These are phyloP conservation scores for Gossypium mustelinum DNA, from an alignment of 345 rosid species.

Conservation along the genomic window DNA sequence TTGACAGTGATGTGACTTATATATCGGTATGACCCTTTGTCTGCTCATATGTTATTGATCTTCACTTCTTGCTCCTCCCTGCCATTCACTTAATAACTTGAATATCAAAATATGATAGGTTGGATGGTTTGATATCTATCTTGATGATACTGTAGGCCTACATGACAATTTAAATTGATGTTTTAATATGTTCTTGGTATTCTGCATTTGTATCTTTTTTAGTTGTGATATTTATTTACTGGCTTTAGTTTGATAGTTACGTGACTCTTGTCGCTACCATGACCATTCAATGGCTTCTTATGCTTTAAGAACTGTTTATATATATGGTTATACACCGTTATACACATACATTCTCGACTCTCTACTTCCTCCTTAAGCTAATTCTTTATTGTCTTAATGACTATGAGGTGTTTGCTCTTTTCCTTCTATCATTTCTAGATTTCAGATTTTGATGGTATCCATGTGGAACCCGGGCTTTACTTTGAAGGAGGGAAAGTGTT, in stretches of 20 bases:
- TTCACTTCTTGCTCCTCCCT: neutral
- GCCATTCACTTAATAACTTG: neutral
- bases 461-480: neutral
- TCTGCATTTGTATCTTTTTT: neutral
- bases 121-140: neutral
- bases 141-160: neutral
- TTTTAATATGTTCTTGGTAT: neutral
- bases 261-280: neutral
- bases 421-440: constrained; percentile 1
- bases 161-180: neutral
- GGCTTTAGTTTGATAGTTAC: neutral
- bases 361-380: neutral
- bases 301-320: neutral
- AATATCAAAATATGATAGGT: neutral
- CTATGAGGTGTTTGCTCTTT: neutral
- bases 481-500: neutral
- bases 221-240: neutral
- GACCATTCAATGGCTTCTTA: neutral
- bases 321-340: too few species aligned
- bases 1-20: neutral
- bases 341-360: neutral
- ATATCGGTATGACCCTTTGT: neutral
- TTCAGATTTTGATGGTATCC: neutral
- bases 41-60: neutral
- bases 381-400: neutral